phyloP scores from a whole-genome alignment of 495 filamentous ascomycete genomes.

The Aspergillus sclerotiicarbonarius region DNA sequence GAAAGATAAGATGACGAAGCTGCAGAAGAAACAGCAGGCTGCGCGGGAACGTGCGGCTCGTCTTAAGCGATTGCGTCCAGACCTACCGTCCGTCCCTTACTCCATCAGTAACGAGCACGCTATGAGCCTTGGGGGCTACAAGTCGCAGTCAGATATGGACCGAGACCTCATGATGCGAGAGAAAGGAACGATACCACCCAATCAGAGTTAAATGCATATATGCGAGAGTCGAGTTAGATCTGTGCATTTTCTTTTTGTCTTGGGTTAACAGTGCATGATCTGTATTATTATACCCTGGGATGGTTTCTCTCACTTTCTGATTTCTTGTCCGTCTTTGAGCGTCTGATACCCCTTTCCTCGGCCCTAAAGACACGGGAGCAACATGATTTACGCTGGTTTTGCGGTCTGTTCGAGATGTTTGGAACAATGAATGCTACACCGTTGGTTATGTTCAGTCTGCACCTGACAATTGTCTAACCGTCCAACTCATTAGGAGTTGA shows the following conservation, averaged over 20 bases:
- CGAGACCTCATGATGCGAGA: slow-evolving; percentile 27
- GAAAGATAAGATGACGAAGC: slow-evolving; percentile 26
- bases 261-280: slow-evolving; percentile 6
- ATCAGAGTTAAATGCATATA: not conserved
- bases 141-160: slow-evolving; percentile 31
- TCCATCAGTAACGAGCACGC: slow-evolving; percentile 28
- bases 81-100: slow-evolving; percentile 22
- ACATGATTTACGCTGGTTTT: not conserved
- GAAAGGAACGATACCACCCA: slow-evolving; percentile 16
- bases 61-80: slow-evolving; percentile 29
- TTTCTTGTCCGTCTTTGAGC: slow-evolving; percentile 2
- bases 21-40: slow-evolving; percentile 23
- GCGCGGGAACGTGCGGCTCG: slow-evolving; percentile 30
- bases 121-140: slow-evolving; percentile 30
- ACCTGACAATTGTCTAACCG: not conserved
- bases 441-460: not conserved
- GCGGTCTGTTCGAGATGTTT: not conserved
- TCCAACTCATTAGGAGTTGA: not conserved
- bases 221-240: not conserved
- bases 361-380: not conserved
- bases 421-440: not conserved
- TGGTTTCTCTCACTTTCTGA: slow-evolving; percentile 9
- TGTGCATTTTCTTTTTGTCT: slow-evolving; percentile 1
- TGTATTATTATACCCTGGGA: slow-evolving; percentile 10
- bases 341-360: slow-evolving; percentile 1